Conservation (phyloP, 2,329 filamentous ascomycete species). For the Zasmidium cellare region DNA sequence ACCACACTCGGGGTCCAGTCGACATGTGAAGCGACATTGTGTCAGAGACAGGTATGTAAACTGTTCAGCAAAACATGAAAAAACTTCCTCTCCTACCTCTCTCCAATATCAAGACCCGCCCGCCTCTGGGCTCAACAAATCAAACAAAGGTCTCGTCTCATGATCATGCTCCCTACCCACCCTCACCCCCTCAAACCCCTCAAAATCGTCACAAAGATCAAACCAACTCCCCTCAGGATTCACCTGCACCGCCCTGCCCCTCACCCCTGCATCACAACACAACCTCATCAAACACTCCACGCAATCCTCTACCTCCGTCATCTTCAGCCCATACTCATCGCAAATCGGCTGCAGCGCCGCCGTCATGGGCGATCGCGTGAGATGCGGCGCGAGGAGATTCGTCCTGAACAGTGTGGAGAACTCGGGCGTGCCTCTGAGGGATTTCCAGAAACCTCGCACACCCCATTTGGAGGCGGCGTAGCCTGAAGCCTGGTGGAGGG, state of each 20-base stretch:
- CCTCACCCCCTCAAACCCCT: slow-evolving; percentile 7
- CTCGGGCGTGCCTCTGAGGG: not conserved
- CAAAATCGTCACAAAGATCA: slow-evolving; percentile 11
- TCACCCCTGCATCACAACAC: slow-evolving; percentile 8
- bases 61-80: too few relatives aligned
- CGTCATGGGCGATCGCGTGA: slow-evolving; percentile 14
- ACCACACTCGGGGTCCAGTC: too few relatives aligned
- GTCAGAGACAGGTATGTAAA: too few relatives aligned
- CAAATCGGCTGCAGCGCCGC: slow-evolving; percentile 8
- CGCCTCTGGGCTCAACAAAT: slow-evolving; percentile 1
- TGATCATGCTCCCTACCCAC: slow-evolving; percentile 5
- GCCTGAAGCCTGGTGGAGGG: slow-evolving; percentile 3
- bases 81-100: too few relatives aligned
- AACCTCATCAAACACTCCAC: slow-evolving; percentile 12
- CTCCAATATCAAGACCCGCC: too few relatives aligned
- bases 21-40: too few relatives aligned
- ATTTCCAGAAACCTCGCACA: slow-evolving; percentile 10
- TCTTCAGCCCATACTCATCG: slow-evolving; percentile 6
- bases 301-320: slow-evolving; percentile 10
- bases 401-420: slow-evolving; percentile 1
- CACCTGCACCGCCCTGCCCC: slow-evolving; percentile 12
- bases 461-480: slow-evolving; percentile 15
- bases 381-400: slow-evolving; percentile 15
- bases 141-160: slow-evolving; percentile 11
- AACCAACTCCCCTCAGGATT: slow-evolving; percentile 10